phyloP scores from a whole-genome alignment of 108 stramenopile genomes.

The Asterionellopsis glacialis region DNA sequence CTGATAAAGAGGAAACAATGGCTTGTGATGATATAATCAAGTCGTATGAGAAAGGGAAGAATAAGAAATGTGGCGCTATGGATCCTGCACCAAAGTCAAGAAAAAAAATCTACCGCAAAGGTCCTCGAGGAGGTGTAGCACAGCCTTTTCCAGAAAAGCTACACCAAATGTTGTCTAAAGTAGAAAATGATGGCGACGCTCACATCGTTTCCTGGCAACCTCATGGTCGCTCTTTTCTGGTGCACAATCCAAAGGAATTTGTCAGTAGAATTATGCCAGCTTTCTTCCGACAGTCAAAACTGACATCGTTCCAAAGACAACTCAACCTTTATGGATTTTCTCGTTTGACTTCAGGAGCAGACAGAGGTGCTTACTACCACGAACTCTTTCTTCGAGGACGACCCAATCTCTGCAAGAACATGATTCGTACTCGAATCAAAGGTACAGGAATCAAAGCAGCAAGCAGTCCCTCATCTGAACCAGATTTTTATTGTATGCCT shows the following conservation, averaged over 20 bases:
- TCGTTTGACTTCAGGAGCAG: conserved; percentile 38
- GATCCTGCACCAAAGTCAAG: background rate
- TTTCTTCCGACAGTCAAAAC: conserved; percentile 73
- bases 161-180: conserved; percentile 62
- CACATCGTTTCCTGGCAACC: conserved; percentile 81
- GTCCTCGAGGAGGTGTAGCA: conserved; percentile 49
- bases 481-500: conserved; percentile 7
- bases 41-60: too few species aligned
- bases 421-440: conserved; percentile 57
- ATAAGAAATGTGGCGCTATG: too few species aligned
- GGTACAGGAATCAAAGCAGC: conserved; percentile 32
- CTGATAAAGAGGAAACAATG: too few species aligned
- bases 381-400: conserved; percentile 63
- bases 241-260: conserved; percentile 84
- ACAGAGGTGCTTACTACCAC: conserved; percentile 60
- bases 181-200: conserved; percentile 47
- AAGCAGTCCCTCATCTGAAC: conserved; percentile 1
- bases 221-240: conserved; percentile 81
- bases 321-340: conserved; percentile 63
- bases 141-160: conserved; percentile 67
- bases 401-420: conserved; percentile 34
- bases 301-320: conserved; percentile 74
- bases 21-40: too few species aligned
- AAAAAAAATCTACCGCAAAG: background rate
- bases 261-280: conserved; percentile 78